Percentiles rank a stretch among this genome's conserved stretches.
phyloP scores from a whole-genome alignment of 2,329 filamentous ascomycete species.

The Arthrobotrys musiformis region DNA sequence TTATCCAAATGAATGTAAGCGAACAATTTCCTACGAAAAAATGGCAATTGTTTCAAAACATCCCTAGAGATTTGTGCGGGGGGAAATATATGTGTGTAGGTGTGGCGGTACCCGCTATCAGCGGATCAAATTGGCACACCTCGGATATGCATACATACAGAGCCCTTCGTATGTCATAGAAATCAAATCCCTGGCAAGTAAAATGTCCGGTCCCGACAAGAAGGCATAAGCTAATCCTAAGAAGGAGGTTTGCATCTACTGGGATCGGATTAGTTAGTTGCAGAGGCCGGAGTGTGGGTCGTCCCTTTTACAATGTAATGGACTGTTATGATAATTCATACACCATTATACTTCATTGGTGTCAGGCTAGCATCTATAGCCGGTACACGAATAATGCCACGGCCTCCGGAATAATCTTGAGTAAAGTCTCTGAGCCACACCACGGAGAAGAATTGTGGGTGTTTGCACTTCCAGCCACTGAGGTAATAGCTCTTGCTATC shows the following conservation, averaged over 20 bases:
- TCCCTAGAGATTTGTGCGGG: neutral
- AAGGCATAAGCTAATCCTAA: conserved; percentile 18
- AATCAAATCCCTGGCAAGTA: conserved; percentile 39
- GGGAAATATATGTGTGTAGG: neutral
- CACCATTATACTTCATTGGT: no score
- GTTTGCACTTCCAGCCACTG: conserved; percentile 3
- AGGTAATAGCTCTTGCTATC: neutral
- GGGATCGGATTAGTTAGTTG: conserved; percentile 41
- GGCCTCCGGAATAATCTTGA: conserved; percentile 6
- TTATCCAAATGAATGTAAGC: conserved; percentile 16
- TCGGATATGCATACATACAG: no score
- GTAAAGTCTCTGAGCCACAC: neutral
- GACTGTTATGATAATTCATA: conserved; percentile 17
- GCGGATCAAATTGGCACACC: neutral
- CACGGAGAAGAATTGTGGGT: neutral
- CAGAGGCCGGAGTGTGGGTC: conserved; percentile 29
- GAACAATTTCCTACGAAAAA: neutral
- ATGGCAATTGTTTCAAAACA: neutral
- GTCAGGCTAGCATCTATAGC: conserved; percentile 21
- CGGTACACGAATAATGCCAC: neutral
- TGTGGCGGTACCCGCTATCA: neutral
- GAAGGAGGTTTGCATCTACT: conserved; percentile 15
- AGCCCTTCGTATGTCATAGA: neutral
- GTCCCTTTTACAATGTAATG: neutral
- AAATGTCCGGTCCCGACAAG: conserved; percentile 49